phyloP scores from a whole-genome alignment of 1,284 basidiomycete species.

The Quambalaria eucalypti region DNA sequence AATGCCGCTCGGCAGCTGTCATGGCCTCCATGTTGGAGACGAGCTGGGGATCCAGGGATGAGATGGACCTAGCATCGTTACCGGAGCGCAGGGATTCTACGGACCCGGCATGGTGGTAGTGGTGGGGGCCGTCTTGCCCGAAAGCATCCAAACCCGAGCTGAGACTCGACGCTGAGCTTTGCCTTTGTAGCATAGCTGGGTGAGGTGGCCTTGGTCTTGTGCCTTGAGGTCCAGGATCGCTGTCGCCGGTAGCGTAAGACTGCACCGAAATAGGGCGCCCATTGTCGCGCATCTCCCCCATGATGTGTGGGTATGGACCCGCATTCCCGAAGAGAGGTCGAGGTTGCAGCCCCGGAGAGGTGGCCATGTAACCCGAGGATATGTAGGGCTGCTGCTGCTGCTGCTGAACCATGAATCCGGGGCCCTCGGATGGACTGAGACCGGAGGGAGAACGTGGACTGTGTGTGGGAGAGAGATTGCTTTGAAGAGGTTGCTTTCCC shows the following conservation, averaged over 20 bases:
- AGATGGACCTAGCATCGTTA: slow-evolving; percentile 23
- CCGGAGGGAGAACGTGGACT: background rate
- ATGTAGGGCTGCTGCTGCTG: background rate
- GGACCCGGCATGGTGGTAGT: slow-evolving; percentile 10
- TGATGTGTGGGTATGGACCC: background rate
- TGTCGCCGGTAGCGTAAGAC: slow-evolving; percentile 34
- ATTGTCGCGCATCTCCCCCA: background rate
- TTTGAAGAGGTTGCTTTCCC: slow-evolving; percentile 23
- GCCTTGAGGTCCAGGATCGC: slow-evolving; percentile 32
- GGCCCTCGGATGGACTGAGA: background rate
- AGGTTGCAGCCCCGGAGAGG: too few relatives aligned
- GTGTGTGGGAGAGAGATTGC: background rate
- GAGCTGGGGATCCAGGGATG: slow-evolving; percentile 37
- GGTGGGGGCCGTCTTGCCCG: slow-evolving; percentile 2
- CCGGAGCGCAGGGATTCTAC: slow-evolving; percentile 23
- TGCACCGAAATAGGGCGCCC: slow-evolving; percentile 27
- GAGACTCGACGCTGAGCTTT: slow-evolving; percentile 4
- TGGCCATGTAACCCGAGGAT: background rate
- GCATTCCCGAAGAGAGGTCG: background rate
- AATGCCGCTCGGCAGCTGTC: slow-evolving; percentile 30
- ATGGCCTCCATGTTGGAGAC: slow-evolving; percentile 40
- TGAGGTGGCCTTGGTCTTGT: slow-evolving; percentile 9
- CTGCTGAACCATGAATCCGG: background rate
- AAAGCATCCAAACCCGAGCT: slow-evolving; percentile 15
- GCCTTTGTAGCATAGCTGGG: slow-evolving; percentile 5